Conservation (phyloP, 208 protist genomes). For the Naegleria fowleri region DNA sequence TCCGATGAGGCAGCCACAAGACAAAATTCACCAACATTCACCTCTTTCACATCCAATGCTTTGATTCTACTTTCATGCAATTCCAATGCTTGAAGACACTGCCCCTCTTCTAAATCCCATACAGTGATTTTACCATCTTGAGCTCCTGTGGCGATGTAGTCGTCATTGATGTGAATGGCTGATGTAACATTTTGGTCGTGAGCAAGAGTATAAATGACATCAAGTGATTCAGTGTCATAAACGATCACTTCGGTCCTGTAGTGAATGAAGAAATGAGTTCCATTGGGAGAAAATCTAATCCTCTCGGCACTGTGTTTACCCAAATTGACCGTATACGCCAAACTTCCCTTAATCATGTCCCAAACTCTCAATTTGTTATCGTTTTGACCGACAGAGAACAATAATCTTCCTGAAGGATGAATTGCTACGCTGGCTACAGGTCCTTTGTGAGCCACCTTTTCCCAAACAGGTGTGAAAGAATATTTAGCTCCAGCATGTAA, state of each 20-base stretch:
- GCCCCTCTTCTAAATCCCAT: background rate
- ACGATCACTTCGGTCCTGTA: background rate
- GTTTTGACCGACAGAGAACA: background rate
- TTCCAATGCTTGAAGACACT: background rate
- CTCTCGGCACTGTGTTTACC: background rate
- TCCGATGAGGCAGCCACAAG: background rate
- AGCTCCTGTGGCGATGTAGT: background rate
- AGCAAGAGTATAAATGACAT: background rate
- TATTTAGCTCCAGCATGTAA: background rate
- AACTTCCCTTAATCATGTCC: background rate
- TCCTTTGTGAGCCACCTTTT: background rate
- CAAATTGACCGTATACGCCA: background rate
- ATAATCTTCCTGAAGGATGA: constrained; percentile 5
- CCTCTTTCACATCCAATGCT: background rate
- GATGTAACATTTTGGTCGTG: background rate
- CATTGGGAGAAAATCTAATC: background rate
- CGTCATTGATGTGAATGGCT: background rate
- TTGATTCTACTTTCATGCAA: constrained; percentile 10
- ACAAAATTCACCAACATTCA: constrained; percentile 7
- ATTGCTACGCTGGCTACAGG: background rate
- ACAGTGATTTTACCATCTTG: background rate
- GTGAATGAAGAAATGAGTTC: background rate
- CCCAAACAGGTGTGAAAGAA: background rate
- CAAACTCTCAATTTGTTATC: constrained; percentile 12
- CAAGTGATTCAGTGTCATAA: constrained; percentile 4